Percentiles rank a stretch among this genome's conserved stretches.
Conservation (phyloP, 495 filamentous ascomycete genomes). For the Acidiella bohemica region DNA sequence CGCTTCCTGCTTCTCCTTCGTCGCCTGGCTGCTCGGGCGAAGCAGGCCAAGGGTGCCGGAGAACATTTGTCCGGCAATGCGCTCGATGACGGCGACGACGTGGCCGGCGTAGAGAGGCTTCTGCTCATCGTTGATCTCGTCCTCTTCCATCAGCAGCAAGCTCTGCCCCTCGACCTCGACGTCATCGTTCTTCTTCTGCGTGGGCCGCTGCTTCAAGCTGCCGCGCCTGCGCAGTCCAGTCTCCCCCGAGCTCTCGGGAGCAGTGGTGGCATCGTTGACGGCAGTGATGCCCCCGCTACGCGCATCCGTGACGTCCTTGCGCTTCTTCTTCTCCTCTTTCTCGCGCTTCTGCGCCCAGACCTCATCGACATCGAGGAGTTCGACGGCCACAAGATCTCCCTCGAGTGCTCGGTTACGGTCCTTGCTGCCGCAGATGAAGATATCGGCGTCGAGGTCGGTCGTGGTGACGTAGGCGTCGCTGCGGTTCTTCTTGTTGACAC, state of each 20-base stretch:
- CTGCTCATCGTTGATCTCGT: conserved; percentile 96
- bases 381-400: conserved; percentile 88
- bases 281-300: conserved; percentile 55
- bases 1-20: conserved; percentile 98
- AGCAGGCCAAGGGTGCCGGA: conserved; percentile 88
- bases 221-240: conserved; percentile 84
- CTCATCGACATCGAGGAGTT: conserved; percentile 95
- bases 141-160: conserved; percentile 88
- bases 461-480: conserved; percentile 97
- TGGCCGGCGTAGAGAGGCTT: conserved; percentile 96
- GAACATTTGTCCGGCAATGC: conserved; percentile 97
- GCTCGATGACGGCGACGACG: conserved; percentile 92
- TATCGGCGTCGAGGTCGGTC: conserved; percentile 89
- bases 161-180: conserved; percentile 98
- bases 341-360: conserved; percentile 98
- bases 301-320: conserved; percentile 93
- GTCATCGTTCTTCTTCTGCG: conserved; percentile 99
- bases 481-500: conserved; percentile 98
- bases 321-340: conserved; percentile 99
- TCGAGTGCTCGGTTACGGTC: conserved; percentile 92
- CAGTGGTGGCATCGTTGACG: conserved; percentile 53
- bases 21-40: conserved; percentile 94
- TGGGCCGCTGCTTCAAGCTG: conserved; percentile 88
- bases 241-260: conserved; percentile 47
- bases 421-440: conserved; percentile 98